Conservation (phyloP, 176 grass and related monocot species). For the Carex myosuroides region DNA sequence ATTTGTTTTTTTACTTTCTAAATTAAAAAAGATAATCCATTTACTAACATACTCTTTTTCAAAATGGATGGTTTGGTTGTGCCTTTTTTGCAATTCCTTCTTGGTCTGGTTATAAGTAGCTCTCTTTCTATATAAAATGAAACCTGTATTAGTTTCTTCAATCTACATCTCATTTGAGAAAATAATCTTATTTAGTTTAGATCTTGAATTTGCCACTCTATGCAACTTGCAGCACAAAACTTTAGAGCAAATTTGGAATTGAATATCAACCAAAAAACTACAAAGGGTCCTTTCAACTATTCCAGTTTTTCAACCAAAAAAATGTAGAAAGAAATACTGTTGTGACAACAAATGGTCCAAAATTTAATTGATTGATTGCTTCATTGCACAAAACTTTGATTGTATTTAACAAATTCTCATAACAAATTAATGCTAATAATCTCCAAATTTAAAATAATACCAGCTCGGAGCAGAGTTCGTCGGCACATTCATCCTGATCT, state of each 20-base stretch:
- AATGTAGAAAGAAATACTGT: too few relatives aligned
- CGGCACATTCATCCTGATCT: constrained; percentile 97
- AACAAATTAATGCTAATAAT: not conserved
- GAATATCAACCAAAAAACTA: not conserved
- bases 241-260: not conserved
- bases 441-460: not conserved
- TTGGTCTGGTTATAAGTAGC: not conserved
- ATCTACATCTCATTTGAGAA: not conserved
- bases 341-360: not conserved
- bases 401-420: not conserved
- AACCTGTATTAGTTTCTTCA: not conserved
- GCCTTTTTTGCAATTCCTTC: not conserved
- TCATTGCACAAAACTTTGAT: not conserved
- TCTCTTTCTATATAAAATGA: not conserved
- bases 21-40: too few relatives aligned
- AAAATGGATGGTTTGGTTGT: not conserved
- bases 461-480: constrained; percentile 94
- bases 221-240: not conserved
- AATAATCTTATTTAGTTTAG: not conserved
- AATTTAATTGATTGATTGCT: not conserved
- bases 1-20: too few relatives aligned
- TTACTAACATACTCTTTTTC: not conserved
- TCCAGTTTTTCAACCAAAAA: not conserved
- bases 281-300: not conserved
- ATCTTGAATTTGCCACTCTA: not conserved